A percentile compares a stretch with the other conserved stretches of the same genome.
These are phyloP conservation scores for Leucocoprinus birnbaumii DNA, from an alignment of 768 basidiomycete species.

Conservation along the genomic window DNA sequence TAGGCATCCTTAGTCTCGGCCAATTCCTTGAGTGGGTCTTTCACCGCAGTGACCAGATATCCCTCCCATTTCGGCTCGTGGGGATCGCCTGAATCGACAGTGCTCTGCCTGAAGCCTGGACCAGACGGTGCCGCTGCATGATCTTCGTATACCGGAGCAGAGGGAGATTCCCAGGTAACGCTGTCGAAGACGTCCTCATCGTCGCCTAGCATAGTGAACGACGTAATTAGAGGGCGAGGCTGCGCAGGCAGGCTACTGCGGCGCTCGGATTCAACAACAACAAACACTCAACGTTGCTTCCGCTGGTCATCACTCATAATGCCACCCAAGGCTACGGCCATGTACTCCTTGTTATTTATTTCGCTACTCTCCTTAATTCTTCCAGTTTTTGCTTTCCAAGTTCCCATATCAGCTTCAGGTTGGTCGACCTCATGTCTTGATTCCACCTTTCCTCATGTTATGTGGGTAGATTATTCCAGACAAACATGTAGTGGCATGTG, in stretches of 20 bases:
- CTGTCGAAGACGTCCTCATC: slow-evolving; percentile 91
- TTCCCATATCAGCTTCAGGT: slow-evolving; percentile 64
- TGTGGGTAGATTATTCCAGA: slow-evolving; percentile 65
- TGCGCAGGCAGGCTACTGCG: background rate
- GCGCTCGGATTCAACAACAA: slow-evolving; percentile 29
- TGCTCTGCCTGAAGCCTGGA: slow-evolving; percentile 83
- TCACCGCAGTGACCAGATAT: slow-evolving; percentile 75
- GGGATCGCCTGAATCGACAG: slow-evolving; percentile 71
- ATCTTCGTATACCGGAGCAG: slow-evolving; percentile 48
- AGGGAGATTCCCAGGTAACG: slow-evolving; percentile 85
- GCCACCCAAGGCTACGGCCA: slow-evolving; percentile 18
- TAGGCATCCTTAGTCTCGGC: slow-evolving; percentile 97
- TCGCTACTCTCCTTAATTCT: slow-evolving; percentile 28
- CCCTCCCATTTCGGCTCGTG: slow-evolving; percentile 92
- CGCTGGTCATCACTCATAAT: slow-evolving; percentile 16
- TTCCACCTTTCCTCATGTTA: slow-evolving; percentile 7
- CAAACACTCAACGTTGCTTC: slow-evolving; percentile 28
- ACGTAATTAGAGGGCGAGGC: slow-evolving; percentile 7
- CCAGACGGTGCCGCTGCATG: slow-evolving; percentile 42
- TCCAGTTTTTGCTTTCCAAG: slow-evolving; percentile 51
- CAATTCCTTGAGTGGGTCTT: slow-evolving; percentile 93
- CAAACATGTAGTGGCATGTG: slow-evolving; percentile 98
- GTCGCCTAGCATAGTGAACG: slow-evolving; percentile 67
- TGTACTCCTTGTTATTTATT: slow-evolving; percentile 18
- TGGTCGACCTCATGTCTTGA: slow-evolving; percentile 11